These are phyloP conservation scores for Penicillium flavigenum DNA, from an alignment of 495 filamentous ascomycete genomes.

Conservation along the genomic window DNA sequence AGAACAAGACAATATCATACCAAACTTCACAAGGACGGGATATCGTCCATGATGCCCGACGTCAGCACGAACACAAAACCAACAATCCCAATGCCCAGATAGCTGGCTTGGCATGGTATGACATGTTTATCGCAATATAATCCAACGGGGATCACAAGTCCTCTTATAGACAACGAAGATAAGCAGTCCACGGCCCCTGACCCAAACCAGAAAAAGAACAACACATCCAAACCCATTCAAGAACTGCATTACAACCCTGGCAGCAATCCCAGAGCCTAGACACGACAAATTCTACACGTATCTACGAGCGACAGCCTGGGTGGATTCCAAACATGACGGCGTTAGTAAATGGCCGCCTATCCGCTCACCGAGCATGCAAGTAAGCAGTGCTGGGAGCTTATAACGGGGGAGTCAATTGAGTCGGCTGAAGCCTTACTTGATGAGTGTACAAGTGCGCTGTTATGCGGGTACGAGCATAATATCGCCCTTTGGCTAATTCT, in stretches of 20 bases:
- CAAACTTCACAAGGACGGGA: background rate
- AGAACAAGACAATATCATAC: background rate
- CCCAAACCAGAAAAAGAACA: background rate
- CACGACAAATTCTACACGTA: background rate
- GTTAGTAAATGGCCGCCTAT: background rate
- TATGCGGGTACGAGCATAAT: constrained; percentile 1
- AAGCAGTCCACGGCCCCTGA: background rate
- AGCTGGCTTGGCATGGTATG: background rate
- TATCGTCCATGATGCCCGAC: background rate
- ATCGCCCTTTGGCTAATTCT: background rate
- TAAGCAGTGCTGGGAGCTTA: constrained; percentile 1
- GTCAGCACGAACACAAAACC: background rate
- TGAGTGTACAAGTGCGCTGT: background rate
- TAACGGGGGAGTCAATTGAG: background rate
- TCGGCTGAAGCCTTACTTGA: constrained; percentile 1
- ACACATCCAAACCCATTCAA: background rate
- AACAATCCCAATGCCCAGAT: no score
- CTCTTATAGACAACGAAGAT: constrained; percentile 1
- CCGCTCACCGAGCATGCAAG: background rate
- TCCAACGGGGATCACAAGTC: background rate
- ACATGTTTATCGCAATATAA: background rate
- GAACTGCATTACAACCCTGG: background rate
- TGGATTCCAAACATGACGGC: constrained; percentile 3
- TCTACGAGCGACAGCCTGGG: background rate
- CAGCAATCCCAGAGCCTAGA: background rate